Evolutionary conservation across 371 early-diverging fungal species (phyloP).

Genomic region (Lichtheimia hyalospora): DNA sequence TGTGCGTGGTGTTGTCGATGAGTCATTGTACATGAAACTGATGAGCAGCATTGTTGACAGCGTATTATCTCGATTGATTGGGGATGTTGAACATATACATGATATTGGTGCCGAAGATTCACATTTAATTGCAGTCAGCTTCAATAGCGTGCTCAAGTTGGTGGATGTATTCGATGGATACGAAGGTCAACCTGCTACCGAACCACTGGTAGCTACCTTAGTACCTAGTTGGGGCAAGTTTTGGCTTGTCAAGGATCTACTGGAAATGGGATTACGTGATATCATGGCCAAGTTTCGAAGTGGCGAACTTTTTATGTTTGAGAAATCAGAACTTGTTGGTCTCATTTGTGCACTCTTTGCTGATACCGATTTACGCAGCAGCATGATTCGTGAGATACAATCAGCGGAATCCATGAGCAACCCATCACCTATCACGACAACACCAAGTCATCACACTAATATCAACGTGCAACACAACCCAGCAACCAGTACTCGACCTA

Average conservation of each 20-base stretch:
- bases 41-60: constrained; percentile 52
- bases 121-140: constrained; percentile 51
- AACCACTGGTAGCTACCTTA: constrained; percentile 26
- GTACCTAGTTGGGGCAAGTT: constrained; percentile 62
- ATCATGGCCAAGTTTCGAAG: constrained; percentile 65
- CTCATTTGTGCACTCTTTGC: constrained; percentile 72
- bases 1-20: constrained; percentile 25
- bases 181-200: constrained; percentile 39
- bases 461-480: constrained; percentile 4
- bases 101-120: constrained; percentile 78
- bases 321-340: constrained; percentile 51
- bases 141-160: constrained; percentile 53
- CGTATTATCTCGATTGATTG: constrained; percentile 42
- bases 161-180: constrained; percentile 49
- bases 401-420: background rate
- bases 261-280: constrained; percentile 69
- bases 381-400: constrained; percentile 65
- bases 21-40: constrained; percentile 25
- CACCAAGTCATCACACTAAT: background rate
- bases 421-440: background rate
- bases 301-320: constrained; percentile 58
- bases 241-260: constrained; percentile 58
- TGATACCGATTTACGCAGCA: constrained; percentile 63
- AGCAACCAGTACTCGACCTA: background rate
- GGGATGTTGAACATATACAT: constrained; percentile 51